Percentiles rank a stretch among this genome's conserved stretches.
phyloP scores from a whole-genome alignment of 2,329 filamentous ascomycete species.

The Pezicula carpinea region DNA sequence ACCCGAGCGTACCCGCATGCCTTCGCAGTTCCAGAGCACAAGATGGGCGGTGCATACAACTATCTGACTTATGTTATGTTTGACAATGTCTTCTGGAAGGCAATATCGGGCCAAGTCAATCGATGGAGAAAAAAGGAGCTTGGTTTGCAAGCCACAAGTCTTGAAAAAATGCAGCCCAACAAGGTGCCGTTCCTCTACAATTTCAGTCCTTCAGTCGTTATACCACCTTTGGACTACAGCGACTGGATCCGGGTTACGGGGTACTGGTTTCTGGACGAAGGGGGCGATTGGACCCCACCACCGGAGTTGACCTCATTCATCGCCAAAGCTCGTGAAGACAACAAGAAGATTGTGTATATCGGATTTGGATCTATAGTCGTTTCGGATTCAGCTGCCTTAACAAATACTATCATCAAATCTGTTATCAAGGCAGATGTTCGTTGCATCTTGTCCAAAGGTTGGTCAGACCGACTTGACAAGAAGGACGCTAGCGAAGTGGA shows the following conservation, averaged over 20 bases:
- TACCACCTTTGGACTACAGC: constrained; percentile 88
- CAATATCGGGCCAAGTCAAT: constrained; percentile 87
- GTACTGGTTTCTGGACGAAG: constrained; percentile 95
- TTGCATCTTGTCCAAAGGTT: constrained; percentile 93
- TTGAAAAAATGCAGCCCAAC: constrained; percentile 91
- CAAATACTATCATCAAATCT: constrained; percentile 86
- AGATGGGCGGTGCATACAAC: constrained; percentile 94
- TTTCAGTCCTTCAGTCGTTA: constrained; percentile 91
- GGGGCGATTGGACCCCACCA: constrained; percentile 64
- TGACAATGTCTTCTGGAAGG: constrained; percentile 94
- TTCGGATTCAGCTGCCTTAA: constrained; percentile 81
- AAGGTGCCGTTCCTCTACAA: constrained; percentile 99
- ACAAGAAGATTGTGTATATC: constrained; percentile 92
- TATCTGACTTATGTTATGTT: constrained; percentile 95
- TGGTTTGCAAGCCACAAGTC: constrained; percentile 70
- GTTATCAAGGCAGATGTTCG: constrained; percentile 88
- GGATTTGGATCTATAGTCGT: constrained; percentile 97
- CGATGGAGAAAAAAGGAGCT: constrained; percentile 82
- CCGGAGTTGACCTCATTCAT: constrained; percentile 78
- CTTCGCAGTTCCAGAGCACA: constrained; percentile 87
- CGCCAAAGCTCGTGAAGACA: constrained; percentile 69
- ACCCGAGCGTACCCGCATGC: constrained; percentile 95
- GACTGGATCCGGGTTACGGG: constrained; percentile 98
- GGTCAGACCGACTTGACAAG: constrained; percentile 77
- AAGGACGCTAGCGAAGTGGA: constrained; percentile 49